phyloP scores from a whole-genome alignment of 345 rosid genomes.

The Salix arbutifolia region DNA sequence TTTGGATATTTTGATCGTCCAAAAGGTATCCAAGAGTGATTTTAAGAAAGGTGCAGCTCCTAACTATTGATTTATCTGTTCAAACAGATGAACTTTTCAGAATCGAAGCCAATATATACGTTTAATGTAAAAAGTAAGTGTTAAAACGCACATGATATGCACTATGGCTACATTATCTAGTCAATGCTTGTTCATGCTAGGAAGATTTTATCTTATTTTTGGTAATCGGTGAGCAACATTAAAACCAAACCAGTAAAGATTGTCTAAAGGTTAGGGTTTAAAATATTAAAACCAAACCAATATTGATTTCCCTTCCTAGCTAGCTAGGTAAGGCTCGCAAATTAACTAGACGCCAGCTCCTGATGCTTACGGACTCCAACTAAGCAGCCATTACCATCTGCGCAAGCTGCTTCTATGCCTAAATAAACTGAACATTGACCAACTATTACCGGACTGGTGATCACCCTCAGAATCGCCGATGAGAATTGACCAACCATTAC shows the following conservation, averaged over 20 bases:
- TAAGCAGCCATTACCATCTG: neutral
- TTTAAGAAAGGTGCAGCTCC: too few species aligned
- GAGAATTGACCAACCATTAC: neutral
- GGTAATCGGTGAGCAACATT: neutral
- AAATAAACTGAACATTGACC: neutral
- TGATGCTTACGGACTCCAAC: neutral
- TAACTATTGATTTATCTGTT: neutral
- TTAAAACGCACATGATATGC: neutral
- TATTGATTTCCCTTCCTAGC: too few species aligned
- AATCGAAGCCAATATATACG: neutral
- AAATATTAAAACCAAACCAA: too few species aligned
- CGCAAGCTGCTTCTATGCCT: neutral
- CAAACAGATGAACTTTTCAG: neutral
- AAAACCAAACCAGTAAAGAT: neutral
- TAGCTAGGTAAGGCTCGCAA: neutral
- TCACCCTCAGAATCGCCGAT: neutral
- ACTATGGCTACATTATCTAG: neutral
- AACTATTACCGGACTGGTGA: neutral
- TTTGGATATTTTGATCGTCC: neutral
- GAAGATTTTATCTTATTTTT: too few species aligned
- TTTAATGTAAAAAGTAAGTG: neutral
- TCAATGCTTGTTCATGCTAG: too few species aligned
- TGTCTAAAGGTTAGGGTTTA: too few species aligned
- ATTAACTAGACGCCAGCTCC: neutral
- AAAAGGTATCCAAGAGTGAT: neutral